Evolutionary conservation across 805 yeast genomes (phyloP).

Genomic region (Candida stauntonica): DNA sequence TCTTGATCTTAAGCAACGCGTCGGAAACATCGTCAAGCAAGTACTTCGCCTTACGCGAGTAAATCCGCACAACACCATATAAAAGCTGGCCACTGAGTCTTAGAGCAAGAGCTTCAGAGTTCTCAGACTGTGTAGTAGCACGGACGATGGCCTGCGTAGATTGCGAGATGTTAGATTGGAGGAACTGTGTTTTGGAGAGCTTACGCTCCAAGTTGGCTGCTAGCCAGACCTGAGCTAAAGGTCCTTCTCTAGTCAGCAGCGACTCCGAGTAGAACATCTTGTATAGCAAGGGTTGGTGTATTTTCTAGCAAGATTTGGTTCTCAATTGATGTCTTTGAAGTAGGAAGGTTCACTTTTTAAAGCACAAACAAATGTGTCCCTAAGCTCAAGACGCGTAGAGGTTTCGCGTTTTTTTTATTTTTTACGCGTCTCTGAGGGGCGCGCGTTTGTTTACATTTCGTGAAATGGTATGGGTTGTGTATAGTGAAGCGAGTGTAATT

Average conservation of each 20-base stretch:
- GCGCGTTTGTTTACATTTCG: not conserved
- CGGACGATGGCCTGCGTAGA: slow-evolving; percentile 63
- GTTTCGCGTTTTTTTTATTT: not conserved
- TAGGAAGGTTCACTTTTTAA: too few species aligned
- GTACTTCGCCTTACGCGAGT: slow-evolving; percentile 79
- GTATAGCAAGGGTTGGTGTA: too few species aligned
- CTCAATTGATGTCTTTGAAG: too few species aligned
- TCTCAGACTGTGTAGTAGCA: slow-evolving; percentile 27
- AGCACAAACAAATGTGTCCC: not conserved
- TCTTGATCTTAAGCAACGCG: slow-evolving; percentile 64
- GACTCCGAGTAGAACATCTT: slow-evolving; percentile 47
- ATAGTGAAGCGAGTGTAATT: not conserved
- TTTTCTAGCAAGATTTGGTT: too few species aligned
- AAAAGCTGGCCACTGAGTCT: slow-evolving; percentile 82
- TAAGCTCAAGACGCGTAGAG: not conserved
- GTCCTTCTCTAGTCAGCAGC: slow-evolving; percentile 66
- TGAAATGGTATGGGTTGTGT: too few species aligned
- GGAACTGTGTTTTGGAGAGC: slow-evolving; percentile 64
- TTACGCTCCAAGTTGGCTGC: slow-evolving; percentile 86
- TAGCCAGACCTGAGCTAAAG: slow-evolving; percentile 86
- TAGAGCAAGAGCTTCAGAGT: slow-evolving; percentile 60
- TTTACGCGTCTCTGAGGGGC: too few species aligned
- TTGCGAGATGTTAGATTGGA: slow-evolving; percentile 65
- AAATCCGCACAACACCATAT: slow-evolving; percentile 82
- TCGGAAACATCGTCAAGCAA: slow-evolving; percentile 80